Evolutionary conservation across 1,139 yeast species (phyloP).

Genomic region (Magnusiomyces paraingens): DNA sequence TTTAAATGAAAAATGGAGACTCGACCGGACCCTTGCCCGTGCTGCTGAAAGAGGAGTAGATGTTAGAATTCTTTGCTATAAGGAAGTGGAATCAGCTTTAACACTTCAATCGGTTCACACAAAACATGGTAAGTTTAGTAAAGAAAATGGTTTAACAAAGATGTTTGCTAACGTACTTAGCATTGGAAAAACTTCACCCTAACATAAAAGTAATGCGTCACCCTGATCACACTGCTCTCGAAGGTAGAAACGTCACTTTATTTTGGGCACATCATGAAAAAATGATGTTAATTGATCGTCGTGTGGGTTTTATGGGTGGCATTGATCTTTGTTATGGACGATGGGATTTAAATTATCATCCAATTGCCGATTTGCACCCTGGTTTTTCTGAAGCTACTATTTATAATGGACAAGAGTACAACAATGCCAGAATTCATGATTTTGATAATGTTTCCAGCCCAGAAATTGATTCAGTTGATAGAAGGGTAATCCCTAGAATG

Average conservation of each 20-base stretch:
- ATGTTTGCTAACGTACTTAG: conserved; percentile 18
- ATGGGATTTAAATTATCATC: conserved; percentile 57
- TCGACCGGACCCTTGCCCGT: conserved; percentile 51
- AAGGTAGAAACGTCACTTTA: conserved; percentile 38
- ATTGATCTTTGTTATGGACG: conserved; percentile 59
- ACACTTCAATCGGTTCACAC: conserved; percentile 56
- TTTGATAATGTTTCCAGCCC: conserved; percentile 17
- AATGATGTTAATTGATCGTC: conserved; percentile 49
- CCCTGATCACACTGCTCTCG: conserved; percentile 56
- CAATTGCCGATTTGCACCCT: conserved; percentile 18
- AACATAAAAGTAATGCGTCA: conserved; percentile 59
- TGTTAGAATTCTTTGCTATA: conserved; percentile 51
- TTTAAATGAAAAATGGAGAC: conserved; percentile 58
- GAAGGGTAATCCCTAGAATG: conserved; percentile 18
- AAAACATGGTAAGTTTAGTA: conserved; percentile 35
- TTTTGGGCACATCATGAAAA: conserved; percentile 69
- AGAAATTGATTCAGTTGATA: conserved; percentile 16
- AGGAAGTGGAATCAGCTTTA: conserved; percentile 58
- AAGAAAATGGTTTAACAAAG: background rate
- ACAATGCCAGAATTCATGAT: conserved; percentile 18
- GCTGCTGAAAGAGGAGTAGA: conserved; percentile 61
- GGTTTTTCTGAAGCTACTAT: conserved; percentile 17
- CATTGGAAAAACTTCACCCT: conserved; percentile 48
- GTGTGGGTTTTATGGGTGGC: conserved; percentile 55
- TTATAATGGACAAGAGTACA: conserved; percentile 19